Conservation (phyloP, 345 rosid species). For the Pugionium dolabratum region DNA sequence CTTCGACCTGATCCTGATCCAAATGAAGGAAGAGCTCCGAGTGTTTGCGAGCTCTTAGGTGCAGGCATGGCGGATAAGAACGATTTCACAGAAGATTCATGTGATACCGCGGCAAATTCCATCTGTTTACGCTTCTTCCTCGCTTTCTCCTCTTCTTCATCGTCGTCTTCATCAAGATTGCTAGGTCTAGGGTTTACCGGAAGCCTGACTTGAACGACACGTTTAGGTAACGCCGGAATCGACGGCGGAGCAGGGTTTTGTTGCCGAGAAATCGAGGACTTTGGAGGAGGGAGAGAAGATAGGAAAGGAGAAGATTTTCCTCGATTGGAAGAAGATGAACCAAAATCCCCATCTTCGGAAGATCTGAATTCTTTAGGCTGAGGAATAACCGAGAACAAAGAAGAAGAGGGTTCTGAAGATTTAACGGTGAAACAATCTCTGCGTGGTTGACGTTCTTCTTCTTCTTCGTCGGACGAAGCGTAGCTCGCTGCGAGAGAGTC, state of each 20-base stretch:
- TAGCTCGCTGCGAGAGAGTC: slow-evolving; percentile 78
- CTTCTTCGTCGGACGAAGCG: slow-evolving; percentile 87
- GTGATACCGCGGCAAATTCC: slow-evolving; percentile 39
- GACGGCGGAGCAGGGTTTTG: slow-evolving; percentile 13
- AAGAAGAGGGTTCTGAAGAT: slow-evolving; percentile 15
- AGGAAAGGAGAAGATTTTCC: slow-evolving; percentile 41
- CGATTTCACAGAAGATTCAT: slow-evolving; percentile 56
- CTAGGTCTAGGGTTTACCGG: slow-evolving; percentile 46
- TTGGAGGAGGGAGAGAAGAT: slow-evolving; percentile 58
- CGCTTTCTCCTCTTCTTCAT: slow-evolving; percentile 54
- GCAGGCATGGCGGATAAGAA: slow-evolving; percentile 82
- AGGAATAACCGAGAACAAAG: slow-evolving; percentile 54
- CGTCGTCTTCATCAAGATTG: slow-evolving; percentile 33
- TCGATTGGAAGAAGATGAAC: slow-evolving; percentile 32
- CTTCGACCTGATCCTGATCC: slow-evolving; percentile 68
- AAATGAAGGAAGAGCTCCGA: slow-evolving; percentile 58
- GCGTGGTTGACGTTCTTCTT: slow-evolving; percentile 41
- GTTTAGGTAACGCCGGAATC: slow-evolving; percentile 41
- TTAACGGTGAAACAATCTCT: slow-evolving; percentile 26
- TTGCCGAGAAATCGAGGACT: slow-evolving; percentile 33
- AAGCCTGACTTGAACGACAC: slow-evolving; percentile 72
- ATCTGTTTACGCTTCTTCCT: slow-evolving; percentile 48
- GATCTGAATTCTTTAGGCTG: slow-evolving; percentile 43
- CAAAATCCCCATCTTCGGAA: slow-evolving; percentile 31
- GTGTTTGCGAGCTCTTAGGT: slow-evolving; percentile 61